Percentiles rank a stretch among this genome's conserved stretches.
Evolutionary conservation across 306 rosid species (phyloP).

Genomic region (Dicorynia guianensis): DNA sequence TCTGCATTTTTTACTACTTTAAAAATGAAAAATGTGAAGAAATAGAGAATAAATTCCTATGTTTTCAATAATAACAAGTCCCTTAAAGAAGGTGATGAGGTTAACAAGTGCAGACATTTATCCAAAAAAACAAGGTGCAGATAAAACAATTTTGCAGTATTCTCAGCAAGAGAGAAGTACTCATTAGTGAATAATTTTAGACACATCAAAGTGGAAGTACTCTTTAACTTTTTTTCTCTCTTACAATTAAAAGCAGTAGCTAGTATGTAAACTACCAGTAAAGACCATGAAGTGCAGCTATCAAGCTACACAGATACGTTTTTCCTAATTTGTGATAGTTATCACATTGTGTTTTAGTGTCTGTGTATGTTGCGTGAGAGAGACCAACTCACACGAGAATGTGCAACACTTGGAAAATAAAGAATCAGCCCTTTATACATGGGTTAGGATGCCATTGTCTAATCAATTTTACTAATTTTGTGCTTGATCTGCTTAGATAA

Average conservation of each 20-base stretch:
- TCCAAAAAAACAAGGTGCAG: not conserved
- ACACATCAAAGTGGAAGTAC: slow-evolving; percentile 1
- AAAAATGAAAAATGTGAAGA: slow-evolving; percentile 3
- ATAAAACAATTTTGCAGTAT: slow-evolving; percentile 19
- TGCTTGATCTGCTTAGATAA: not conserved
- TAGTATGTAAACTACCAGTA: slow-evolving; percentile 20
- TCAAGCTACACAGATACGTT: slow-evolving; percentile 15
- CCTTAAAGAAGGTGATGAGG: not conserved
- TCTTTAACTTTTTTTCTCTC: not conserved
- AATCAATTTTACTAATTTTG: not conserved
- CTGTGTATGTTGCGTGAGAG: not conserved
- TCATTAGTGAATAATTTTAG: slow-evolving; percentile 8
- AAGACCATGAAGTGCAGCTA: slow-evolving; percentile 18
- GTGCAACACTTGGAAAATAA: not conserved
- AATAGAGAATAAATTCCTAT: slow-evolving; percentile 7
- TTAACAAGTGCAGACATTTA: not conserved
- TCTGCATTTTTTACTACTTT: slow-evolving; percentile 17
- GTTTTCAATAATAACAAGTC: not conserved
- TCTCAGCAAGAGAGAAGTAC: slow-evolving; percentile 25
- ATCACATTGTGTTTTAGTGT: not conserved
- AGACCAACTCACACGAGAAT: not conserved
- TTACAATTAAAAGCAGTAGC: slow-evolving; percentile 1
- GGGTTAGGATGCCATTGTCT: not conserved
- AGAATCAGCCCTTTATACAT: not conserved
- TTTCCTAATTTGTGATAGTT: too few relatives aligned